phyloP scores from a whole-genome alignment of 176 grass and related monocot species.

The Puccinellia tenuiflora region DNA sequence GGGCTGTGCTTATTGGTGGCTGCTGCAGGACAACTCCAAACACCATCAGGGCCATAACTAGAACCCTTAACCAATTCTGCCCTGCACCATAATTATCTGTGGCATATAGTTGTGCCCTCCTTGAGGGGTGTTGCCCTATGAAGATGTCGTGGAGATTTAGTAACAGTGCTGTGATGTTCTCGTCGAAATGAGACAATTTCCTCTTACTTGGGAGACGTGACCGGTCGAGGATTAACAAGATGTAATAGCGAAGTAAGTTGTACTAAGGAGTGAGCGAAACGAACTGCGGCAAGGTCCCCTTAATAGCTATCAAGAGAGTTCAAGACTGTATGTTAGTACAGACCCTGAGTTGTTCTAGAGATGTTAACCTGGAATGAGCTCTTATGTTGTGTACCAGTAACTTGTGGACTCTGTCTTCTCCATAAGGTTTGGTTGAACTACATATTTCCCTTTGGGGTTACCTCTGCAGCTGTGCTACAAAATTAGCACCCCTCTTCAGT shows the following conservation, averaged over 20 bases:
- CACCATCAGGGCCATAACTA: constrained; percentile 73
- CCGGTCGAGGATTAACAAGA: constrained; percentile 7
- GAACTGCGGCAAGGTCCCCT: constrained; percentile 8
- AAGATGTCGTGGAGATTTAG: background rate
- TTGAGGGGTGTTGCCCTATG: background rate
- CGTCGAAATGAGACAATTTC: constrained; percentile 11
- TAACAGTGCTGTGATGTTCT: background rate
- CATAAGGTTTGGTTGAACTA: background rate
- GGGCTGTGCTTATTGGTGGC: constrained; percentile 65
- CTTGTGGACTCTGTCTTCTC: background rate
- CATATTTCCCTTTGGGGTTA: background rate
- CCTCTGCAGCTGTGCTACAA: background rate
- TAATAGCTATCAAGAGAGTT: background rate
- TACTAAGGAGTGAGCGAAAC: constrained; percentile 4
- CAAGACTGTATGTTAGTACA: background rate
- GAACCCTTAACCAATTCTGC: constrained; percentile 44
- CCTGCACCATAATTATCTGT: background rate
- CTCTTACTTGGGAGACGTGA: constrained; percentile 1
- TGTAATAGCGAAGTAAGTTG: background rate
- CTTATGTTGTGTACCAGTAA: background rate
- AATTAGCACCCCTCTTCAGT: background rate
- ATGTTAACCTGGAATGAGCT: background rate
- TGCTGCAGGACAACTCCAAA: constrained; percentile 99
- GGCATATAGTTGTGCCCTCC: constrained; percentile 5
- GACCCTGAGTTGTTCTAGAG: background rate